Percentiles rank a stretch among this genome's conserved stretches.
Evolutionary conservation across 1,139 yeast species (phyloP).

Genomic region (Saccharomycopsis hybrid): DNA sequence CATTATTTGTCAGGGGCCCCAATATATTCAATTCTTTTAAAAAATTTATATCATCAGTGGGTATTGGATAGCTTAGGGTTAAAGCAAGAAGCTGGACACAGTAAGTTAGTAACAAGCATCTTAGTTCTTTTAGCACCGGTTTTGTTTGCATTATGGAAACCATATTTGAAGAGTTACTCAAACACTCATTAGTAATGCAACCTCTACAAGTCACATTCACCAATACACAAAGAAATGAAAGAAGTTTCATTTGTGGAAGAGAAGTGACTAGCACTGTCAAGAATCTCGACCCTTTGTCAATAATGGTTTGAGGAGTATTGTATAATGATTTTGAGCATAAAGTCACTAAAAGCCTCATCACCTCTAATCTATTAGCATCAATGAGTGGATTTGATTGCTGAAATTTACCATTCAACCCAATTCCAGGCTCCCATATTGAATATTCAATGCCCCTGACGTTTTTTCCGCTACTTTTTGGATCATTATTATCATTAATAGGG

Average conservation of each 20-base stretch:
- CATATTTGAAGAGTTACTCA: not conserved
- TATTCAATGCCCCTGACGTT: slow-evolving; percentile 28
- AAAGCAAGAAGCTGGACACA: slow-evolving; percentile 57
- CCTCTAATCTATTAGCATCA: slow-evolving; percentile 63
- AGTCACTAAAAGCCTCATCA: slow-evolving; percentile 54
- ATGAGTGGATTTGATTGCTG: slow-evolving; percentile 42
- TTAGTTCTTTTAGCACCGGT: slow-evolving; percentile 34
- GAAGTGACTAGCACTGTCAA: slow-evolving; percentile 51
- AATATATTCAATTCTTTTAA: slow-evolving; percentile 34
- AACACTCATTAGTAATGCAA: slow-evolving; percentile 18
- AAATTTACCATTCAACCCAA: slow-evolving; percentile 44
- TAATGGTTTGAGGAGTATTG: slow-evolving; percentile 37
- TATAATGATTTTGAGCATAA: slow-evolving; percentile 64
- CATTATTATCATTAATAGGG: slow-evolving; percentile 26
- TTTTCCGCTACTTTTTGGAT: slow-evolving; percentile 11
- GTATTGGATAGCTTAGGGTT: slow-evolving; percentile 62
- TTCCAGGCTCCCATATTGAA: slow-evolving; percentile 71
- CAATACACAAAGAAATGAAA: slow-evolving; percentile 61
- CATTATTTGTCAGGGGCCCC: not conserved
- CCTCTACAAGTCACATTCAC: slow-evolving; percentile 50
- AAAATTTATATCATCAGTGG: slow-evolving; percentile 41
- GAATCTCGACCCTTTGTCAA: slow-evolving; percentile 50
- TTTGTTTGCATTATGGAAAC: slow-evolving; percentile 23
- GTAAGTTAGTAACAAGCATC: slow-evolving; percentile 49
- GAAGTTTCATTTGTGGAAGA: slow-evolving; percentile 41